These are phyloP conservation scores for Magnolia kwangsiensis DNA, from an alignment of 164 flowering plant species.

Conservation along the genomic window DNA sequence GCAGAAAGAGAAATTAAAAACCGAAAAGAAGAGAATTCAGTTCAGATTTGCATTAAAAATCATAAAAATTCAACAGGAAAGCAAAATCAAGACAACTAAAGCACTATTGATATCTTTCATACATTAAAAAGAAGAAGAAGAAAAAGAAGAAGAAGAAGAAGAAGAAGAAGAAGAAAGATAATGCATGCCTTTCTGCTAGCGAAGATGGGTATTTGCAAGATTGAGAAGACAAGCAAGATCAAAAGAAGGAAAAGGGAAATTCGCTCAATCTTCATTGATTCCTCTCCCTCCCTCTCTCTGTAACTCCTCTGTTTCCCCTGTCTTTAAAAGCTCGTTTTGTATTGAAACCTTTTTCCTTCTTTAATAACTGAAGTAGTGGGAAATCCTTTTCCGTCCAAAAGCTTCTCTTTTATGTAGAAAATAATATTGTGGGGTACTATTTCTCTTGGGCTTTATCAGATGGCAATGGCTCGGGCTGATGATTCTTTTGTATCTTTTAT, in stretches of 20 bases:
- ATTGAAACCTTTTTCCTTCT: not conserved
- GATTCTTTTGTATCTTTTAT: not conserved
- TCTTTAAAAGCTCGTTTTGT: not conserved
- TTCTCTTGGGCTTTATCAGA: no score
- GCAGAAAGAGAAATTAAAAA: not conserved
- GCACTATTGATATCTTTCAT: no score
- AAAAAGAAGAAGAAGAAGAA: no score
- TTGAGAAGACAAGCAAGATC: slow-evolving; percentile 23
- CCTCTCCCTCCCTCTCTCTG: not conserved
- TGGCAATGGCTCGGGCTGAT: no score
- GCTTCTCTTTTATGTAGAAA: not conserved
- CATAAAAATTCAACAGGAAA: not conserved
- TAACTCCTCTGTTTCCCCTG: not conserved
- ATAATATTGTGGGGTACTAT: not conserved
- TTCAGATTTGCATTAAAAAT: not conserved
- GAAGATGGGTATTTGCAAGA: slow-evolving; percentile 34
- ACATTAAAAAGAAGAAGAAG: no score
- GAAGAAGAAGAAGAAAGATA: not conserved
- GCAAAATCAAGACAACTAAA: no score
- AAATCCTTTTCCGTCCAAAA: not conserved
- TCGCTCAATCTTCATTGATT: slow-evolving; percentile 24
- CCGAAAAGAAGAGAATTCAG: not conserved
- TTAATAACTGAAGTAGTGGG: not conserved
- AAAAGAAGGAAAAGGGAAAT: slow-evolving; percentile 14
- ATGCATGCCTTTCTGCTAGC: slow-evolving; percentile 41